phyloP scores from a whole-genome alignment of 345 rosid species.

The Melastoma malabathricum region DNA sequence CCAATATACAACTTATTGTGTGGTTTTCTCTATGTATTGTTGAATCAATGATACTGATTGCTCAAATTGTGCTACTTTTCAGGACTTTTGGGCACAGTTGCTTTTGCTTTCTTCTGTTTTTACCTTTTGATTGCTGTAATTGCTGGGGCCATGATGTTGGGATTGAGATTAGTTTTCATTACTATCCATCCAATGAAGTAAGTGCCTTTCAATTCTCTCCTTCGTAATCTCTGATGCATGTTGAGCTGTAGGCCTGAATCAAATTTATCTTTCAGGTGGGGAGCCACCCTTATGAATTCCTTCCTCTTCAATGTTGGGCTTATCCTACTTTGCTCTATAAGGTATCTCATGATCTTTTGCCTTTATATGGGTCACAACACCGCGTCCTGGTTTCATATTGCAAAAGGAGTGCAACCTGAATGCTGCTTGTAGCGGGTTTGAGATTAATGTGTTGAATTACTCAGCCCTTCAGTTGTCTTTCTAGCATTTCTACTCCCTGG shows the following conservation, averaged over 20 bases:
- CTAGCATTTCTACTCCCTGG: too few species aligned
- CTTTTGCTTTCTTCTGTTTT: constrained; percentile 96
- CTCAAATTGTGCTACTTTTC: constrained; percentile 4
- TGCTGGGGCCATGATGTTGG: constrained; percentile 98
- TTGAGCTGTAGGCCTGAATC: background rate
- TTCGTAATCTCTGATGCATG: background rate
- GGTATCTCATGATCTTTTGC: constrained; percentile 27
- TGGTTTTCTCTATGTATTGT: background rate
- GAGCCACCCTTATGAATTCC: constrained; percentile 96
- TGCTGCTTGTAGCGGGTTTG: too few species aligned
- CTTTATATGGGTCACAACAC: background rate
- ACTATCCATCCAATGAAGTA: constrained; percentile 99
- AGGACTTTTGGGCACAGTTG: constrained; percentile 94
- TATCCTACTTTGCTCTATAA: constrained; percentile 85
- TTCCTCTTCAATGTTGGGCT: constrained; percentile 98
- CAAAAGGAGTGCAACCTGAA: background rate
- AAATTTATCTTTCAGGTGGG: constrained; percentile 60
- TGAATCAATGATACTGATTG: constrained; percentile 5
- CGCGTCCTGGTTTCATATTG: background rate
- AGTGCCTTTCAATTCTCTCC: constrained; percentile 11
- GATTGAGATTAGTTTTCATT: constrained; percentile 74
- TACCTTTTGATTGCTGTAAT: constrained; percentile 86
- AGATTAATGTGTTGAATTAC: too few species aligned
- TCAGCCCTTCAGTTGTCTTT: too few species aligned
- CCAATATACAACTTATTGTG: background rate